phyloP scores from a whole-genome alignment of 2,329 filamentous ascomycete species.

The Colletotrichum sp. region DNA sequence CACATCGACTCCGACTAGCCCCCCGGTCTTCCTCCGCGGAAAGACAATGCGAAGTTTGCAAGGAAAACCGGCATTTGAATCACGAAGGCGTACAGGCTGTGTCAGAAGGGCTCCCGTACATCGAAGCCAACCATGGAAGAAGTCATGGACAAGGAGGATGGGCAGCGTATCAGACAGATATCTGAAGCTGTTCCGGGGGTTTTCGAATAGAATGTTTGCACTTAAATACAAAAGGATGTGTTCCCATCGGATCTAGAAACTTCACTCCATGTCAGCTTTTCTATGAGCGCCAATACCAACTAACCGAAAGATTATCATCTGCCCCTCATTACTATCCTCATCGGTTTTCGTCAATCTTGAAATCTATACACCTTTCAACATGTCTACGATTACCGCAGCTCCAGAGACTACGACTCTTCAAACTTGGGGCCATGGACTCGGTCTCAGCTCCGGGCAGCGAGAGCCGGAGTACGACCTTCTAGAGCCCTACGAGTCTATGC shows the following conservation, averaged over 20 bases:
- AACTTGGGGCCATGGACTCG: not conserved
- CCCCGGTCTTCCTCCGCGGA: not conserved
- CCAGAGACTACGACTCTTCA: not conserved
- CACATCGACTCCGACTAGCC: not conserved
- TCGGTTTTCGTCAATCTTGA: not conserved
- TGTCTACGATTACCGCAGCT: not conserved
- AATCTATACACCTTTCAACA: accelerated
- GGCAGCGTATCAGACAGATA: not conserved
- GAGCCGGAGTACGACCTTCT: not conserved
- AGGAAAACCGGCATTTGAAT: not conserved
- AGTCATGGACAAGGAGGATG: not conserved
- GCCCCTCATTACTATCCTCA: not conserved
- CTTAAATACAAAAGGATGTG: not conserved
- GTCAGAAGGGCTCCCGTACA: not conserved
- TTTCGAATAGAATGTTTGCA: accelerated
- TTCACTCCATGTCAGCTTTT: not conserved
- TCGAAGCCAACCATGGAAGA: not conserved
- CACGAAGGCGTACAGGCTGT: not conserved
- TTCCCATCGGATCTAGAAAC: not conserved
- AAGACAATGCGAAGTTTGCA: not conserved
- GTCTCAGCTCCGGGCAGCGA: not conserved
- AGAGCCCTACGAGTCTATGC: not conserved
- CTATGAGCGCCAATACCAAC: not conserved
- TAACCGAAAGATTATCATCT: not conserved
- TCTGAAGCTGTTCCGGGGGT: not conserved